These are phyloP conservation scores for Erythrobasidium hasegawianum DNA, from an alignment of 1,284 basidiomycete genomes.

Conservation along the genomic window DNA sequence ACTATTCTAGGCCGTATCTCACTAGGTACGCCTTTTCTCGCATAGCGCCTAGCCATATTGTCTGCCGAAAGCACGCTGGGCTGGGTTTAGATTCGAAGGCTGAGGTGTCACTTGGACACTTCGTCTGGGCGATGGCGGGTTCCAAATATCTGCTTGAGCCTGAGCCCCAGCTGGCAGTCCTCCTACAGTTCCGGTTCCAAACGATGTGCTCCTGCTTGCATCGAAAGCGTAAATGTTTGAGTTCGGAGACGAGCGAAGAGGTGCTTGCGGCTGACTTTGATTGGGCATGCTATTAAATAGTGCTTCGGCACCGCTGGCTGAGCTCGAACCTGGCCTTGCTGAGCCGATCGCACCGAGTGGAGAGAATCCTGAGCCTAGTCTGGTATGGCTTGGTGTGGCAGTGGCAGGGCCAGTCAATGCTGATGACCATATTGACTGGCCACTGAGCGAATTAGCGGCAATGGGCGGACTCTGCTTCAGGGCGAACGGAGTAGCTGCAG, in stretches of 20 bases:
- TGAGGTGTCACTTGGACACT: background rate
- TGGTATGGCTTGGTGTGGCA: background rate
- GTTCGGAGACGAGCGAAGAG: slow-evolving; percentile 15
- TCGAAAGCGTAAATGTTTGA: slow-evolving; percentile 10
- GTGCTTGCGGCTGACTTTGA: slow-evolving; percentile 8
- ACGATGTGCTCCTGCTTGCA: background rate
- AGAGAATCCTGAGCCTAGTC: background rate
- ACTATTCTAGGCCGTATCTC: too few relatives aligned
- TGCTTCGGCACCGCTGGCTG: slow-evolving; percentile 18
- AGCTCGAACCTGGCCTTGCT: background rate
- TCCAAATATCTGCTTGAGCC: slow-evolving; percentile 15
- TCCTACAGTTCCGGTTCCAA: background rate
- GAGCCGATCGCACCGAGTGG: background rate
- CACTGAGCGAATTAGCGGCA: background rate
- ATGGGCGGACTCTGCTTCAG: background rate
- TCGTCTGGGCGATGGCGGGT: slow-evolving; percentile 1
- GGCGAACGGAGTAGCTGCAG: background rate
- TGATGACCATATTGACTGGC: slow-evolving; percentile 27
- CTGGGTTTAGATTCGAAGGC: background rate
- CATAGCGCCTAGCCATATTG: slow-evolving; percentile 24
- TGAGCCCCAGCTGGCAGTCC: background rate
- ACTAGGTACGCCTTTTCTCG: too few relatives aligned
- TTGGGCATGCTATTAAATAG: slow-evolving; percentile 35
- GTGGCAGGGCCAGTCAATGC: background rate
- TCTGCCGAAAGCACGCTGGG: background rate